These are phyloP conservation scores for Psilocybe cyanescens DNA, from an alignment of 768 basidiomycete genomes.

Conservation along the genomic window DNA sequence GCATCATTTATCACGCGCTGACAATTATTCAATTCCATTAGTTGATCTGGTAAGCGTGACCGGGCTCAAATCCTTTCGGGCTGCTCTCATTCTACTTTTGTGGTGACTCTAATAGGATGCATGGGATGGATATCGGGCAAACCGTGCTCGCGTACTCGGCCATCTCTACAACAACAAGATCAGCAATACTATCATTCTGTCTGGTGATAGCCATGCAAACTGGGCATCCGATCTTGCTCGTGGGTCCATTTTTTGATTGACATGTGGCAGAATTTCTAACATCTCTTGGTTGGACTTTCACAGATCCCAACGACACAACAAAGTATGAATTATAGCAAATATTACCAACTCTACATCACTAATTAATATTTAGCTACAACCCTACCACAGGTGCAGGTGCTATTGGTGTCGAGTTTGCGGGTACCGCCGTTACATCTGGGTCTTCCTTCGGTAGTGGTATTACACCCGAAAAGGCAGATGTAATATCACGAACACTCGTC, in stretches of 20 bases:
- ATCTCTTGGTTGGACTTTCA: background rate
- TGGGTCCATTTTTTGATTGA: conserved; percentile 26
- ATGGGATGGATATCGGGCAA: conserved; percentile 65
- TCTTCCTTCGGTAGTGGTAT: conserved; percentile 50
- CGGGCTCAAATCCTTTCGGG: too few species aligned
- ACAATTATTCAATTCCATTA: background rate
- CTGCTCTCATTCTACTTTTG: background rate
- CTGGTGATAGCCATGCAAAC: conserved; percentile 67
- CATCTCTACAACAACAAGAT: conserved; percentile 55
- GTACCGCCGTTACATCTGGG: conserved; percentile 58
- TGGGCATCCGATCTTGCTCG: conserved; percentile 64
- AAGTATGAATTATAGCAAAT: conserved; percentile 31
- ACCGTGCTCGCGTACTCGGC: conserved; percentile 53
- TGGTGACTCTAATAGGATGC: conserved; percentile 41
- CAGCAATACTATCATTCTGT: conserved; percentile 56
- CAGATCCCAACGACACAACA: conserved; percentile 53
- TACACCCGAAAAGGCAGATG: conserved; percentile 40
- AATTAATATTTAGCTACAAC: conserved; percentile 41
- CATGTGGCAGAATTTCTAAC: background rate
- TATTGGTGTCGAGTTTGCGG: conserved; percentile 64
- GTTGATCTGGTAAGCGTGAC: conserved; percentile 22
- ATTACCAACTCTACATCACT: background rate
- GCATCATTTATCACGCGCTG: background rate
- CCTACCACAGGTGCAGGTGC: conserved; percentile 50
- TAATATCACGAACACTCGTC: conserved; percentile 39